phyloP scores from a whole-genome alignment of 208 protist species.

The Trypanosomatidae sp. region DNA sequence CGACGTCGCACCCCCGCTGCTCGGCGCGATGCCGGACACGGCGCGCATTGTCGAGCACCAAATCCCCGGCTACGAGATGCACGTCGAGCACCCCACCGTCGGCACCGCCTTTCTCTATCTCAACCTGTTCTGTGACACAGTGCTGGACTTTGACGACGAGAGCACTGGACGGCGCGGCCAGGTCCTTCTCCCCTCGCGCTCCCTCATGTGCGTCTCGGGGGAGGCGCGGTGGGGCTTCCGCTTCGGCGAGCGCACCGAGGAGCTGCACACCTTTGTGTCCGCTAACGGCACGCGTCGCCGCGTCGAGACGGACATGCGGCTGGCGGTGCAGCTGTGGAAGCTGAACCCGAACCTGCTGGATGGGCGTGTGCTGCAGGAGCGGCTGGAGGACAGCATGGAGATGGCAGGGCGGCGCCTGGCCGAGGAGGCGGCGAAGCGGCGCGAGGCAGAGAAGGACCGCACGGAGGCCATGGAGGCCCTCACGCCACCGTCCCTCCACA shows the following conservation, averaged over 20 bases:
- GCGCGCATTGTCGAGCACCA: slow-evolving; percentile 85
- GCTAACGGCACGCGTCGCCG: slow-evolving; percentile 24
- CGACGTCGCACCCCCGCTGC: slow-evolving; percentile 31
- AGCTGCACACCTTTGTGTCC: slow-evolving; percentile 48
- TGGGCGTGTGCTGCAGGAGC: slow-evolving; percentile 61
- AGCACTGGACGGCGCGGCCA: slow-evolving; percentile 60
- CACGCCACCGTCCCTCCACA: slow-evolving; percentile 14
- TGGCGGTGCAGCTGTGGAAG: slow-evolving; percentile 83
- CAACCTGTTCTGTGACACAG: slow-evolving; percentile 76
- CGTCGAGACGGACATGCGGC: slow-evolving; percentile 70
- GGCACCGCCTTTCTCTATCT: slow-evolving; percentile 79
- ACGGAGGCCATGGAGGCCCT: slow-evolving; percentile 22
- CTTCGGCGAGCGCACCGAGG: slow-evolving; percentile 63
- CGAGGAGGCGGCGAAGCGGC: slow-evolving; percentile 25
- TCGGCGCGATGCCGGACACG: slow-evolving; percentile 60
- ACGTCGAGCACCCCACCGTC: slow-evolving; percentile 83
- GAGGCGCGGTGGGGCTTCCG: slow-evolving; percentile 87
- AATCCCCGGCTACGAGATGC: slow-evolving; percentile 85
- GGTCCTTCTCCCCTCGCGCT: slow-evolving; percentile 63
- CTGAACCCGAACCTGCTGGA: slow-evolving; percentile 71
- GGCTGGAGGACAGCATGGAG: slow-evolving; percentile 57
- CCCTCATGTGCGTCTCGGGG: slow-evolving; percentile 65
- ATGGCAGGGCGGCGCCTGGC: slow-evolving; percentile 25
- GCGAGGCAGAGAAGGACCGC: slow-evolving; percentile 11
- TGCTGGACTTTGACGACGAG: slow-evolving; percentile 86